These are phyloP conservation scores for Colletotrichum musae DNA, from an alignment of 2,329 filamentous ascomycete genomes.

Conservation along the genomic window DNA sequence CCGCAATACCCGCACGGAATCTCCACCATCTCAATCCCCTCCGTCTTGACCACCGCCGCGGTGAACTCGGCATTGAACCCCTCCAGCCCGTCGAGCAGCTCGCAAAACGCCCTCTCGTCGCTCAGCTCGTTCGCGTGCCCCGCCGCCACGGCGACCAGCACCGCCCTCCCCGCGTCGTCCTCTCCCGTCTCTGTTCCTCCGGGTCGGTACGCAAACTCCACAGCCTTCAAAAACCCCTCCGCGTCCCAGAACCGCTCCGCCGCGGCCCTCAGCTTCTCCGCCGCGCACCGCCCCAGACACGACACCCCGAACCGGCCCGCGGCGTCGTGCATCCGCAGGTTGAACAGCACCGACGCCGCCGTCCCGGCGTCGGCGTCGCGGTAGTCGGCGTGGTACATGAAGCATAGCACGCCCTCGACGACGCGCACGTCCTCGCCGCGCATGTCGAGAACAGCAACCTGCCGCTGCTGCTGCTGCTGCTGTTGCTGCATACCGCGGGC, in stretches of 20 bases:
- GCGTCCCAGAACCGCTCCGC: constrained; percentile 5
- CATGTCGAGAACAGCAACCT: neutral
- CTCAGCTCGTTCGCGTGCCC: neutral
- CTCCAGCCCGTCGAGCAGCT: neutral
- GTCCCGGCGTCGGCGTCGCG: neutral
- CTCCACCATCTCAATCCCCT: neutral
- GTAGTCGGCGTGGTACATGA: constrained; percentile 7
- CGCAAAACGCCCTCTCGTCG: neutral
- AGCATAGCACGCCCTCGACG: neutral
- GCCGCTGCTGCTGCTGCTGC: neutral
- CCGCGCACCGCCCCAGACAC: constrained; percentile 4
- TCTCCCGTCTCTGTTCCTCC: neutral
- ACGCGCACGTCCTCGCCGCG: neutral
- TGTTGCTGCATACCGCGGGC: neutral
- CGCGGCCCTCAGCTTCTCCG: neutral
- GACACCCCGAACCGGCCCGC: constrained; percentile 1
- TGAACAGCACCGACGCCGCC: neutral
- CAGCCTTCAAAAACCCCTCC: neutral
- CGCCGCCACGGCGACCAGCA: constrained; percentile 5
- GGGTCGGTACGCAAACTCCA: neutral
- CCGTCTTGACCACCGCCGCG: constrained; percentile 1
- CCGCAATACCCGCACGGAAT: constrained; percentile 12
- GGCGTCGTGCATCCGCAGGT: neutral
- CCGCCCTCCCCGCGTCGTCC: neutral
- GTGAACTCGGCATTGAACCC: constrained; percentile 5